Conservation (phyloP, 768 basidiomycete genomes). For the Leucosporidium yakuticum region DNA sequence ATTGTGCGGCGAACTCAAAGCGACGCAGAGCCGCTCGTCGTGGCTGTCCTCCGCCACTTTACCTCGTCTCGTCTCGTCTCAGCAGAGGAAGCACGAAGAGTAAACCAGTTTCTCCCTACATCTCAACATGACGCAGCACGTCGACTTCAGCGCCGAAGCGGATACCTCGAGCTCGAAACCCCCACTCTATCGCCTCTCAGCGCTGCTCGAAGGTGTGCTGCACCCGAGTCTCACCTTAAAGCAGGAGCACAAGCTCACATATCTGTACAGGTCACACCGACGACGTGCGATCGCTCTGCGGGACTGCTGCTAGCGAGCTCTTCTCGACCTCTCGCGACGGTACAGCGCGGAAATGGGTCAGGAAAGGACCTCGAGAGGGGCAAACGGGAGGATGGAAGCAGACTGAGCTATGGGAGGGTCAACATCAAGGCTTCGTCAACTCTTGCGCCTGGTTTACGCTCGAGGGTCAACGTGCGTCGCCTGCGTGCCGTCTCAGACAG, state of each 20-base stretch:
- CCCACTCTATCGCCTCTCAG: not conserved
- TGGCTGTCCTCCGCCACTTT: too few species aligned
- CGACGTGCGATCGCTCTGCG: constrained; percentile 26
- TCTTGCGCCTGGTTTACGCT: not conserved
- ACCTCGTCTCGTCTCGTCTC: too few species aligned
- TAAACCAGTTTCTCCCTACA: too few species aligned
- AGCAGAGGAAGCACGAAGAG: too few species aligned
- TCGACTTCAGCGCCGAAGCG: too few species aligned
- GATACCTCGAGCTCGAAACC: not conserved
- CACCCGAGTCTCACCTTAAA: too few species aligned
- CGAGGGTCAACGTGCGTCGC: not conserved
- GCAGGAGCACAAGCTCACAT: too few species aligned
- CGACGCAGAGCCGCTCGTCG: too few species aligned
- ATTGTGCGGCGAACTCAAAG: too few species aligned
- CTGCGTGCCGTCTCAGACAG: not conserved
- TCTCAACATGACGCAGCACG: too few species aligned
- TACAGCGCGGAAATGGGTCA: constrained; percentile 14
- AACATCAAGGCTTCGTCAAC: constrained; percentile 20
- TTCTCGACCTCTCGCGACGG: constrained; percentile 20
- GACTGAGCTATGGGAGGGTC: not conserved
- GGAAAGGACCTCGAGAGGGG: not conserved
- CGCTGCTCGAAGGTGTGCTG: not conserved
- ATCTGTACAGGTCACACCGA: constrained; percentile 6
- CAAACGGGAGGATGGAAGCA: not conserved
- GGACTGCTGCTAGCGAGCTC: not conserved